Evolutionary conservation across 495 filamentous ascomycete species (phyloP).

Genomic region (Haplographium delicatum): DNA sequence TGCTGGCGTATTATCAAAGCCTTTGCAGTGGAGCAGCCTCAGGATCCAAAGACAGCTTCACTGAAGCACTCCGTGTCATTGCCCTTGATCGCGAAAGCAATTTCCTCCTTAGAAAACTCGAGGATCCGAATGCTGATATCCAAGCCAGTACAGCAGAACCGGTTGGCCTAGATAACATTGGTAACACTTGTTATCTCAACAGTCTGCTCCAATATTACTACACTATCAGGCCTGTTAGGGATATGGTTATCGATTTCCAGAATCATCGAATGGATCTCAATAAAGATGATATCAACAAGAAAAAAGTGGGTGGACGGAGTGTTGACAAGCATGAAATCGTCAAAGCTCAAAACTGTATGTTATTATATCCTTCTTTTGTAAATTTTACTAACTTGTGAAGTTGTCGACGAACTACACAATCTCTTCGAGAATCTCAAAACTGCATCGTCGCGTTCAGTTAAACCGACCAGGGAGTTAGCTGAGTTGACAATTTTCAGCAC

Average conservation of each 20-base stretch:
- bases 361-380: background rate
- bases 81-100: slow-evolving; percentile 23
- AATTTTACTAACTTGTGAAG: slow-evolving; percentile 25
- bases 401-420: slow-evolving; percentile 62
- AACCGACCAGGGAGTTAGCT: slow-evolving; percentile 73
- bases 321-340: slow-evolving; percentile 59
- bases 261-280: slow-evolving; percentile 55
- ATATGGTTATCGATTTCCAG: slow-evolving; percentile 73
- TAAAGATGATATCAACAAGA: slow-evolving; percentile 51
- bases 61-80: slow-evolving; percentile 25
- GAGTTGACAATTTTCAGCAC: slow-evolving; percentile 69
- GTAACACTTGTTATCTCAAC: slow-evolving; percentile 97
- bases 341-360: slow-evolving; percentile 67
- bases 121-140: slow-evolving; percentile 25
- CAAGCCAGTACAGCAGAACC: slow-evolving; percentile 45
- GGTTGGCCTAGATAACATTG: slow-evolving; percentile 84
- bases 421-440: slow-evolving; percentile 71
- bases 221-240: slow-evolving; percentile 73
- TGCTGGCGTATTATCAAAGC: slow-evolving; percentile 21
- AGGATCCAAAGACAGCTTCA: slow-evolving; percentile 26
- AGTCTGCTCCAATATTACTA: slow-evolving; percentile 95
- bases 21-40: slow-evolving; percentile 17
- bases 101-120: slow-evolving; percentile 24
- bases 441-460: slow-evolving; percentile 46
- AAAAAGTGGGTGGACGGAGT: slow-evolving; percentile 55